A percentile compares a stretch with the other conserved stretches of the same genome.
Evolutionary conservation across 192 early-diverging fungal species (phyloP).

Genomic region (Paraglomus occultum): DNA sequence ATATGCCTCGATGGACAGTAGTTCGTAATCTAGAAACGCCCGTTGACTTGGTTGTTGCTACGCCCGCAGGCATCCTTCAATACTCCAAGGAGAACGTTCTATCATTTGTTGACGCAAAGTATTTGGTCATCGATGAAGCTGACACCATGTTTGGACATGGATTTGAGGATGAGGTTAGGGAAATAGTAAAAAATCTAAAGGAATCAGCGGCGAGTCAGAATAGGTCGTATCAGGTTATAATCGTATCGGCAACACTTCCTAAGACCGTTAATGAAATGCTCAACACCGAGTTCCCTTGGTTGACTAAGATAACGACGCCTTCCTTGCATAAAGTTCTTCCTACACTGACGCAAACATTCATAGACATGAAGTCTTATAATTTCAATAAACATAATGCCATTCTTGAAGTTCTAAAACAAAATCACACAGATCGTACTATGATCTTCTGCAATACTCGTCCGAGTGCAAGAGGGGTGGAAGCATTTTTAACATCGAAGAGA

Average conservation of each 20-base stretch:
- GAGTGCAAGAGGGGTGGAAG: conserved; percentile 55
- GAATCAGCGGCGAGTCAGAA: conserved; percentile 40
- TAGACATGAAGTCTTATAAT: conserved; percentile 69
- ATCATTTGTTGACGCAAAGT: conserved; percentile 55
- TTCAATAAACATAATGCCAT: conserved; percentile 70
- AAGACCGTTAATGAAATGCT: conserved; percentile 62
- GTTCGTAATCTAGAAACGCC: conserved; percentile 54
- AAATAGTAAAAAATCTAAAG: conserved; percentile 52
- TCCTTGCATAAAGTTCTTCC: conserved; percentile 74
- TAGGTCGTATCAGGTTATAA: conserved; percentile 48
- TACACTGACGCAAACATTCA: conserved; percentile 75
- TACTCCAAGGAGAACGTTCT: conserved; percentile 55
- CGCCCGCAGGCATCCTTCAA: conserved; percentile 69
- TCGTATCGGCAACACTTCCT: conserved; percentile 73
- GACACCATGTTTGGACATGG: conserved; percentile 88
- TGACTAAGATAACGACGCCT: conserved; percentile 75
- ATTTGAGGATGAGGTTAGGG: conserved; percentile 65
- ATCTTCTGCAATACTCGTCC: conserved; percentile 85
- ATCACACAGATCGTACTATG: conserved; percentile 65
- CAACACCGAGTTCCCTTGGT: conserved; percentile 51
- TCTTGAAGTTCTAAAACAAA: conserved; percentile 66
- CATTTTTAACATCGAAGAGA: conserved; percentile 53
- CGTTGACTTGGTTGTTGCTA: conserved; percentile 82
- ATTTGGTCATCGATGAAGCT: conserved; percentile 90
- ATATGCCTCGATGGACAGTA: conserved; percentile 45